phyloP scores from a whole-genome alignment of 2,329 filamentous ascomycete genomes.

The Talaromyces pinophilus region DNA sequence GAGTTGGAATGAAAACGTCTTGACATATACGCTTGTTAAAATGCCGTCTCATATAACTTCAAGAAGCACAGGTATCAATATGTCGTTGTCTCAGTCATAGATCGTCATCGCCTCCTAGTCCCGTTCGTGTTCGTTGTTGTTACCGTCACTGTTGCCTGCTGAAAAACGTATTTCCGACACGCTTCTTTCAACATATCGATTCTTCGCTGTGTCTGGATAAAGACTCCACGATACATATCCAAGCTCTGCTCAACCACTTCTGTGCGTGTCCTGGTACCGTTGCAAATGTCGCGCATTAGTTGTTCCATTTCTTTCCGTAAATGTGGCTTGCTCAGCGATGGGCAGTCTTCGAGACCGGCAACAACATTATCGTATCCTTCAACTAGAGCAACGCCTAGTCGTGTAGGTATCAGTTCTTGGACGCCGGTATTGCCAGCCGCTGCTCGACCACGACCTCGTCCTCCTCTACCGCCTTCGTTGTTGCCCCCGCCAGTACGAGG shows the following conservation, averaged over 20 bases:
- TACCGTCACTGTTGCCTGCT: conserved; percentile 15
- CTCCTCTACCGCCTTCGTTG: conserved; percentile 21
- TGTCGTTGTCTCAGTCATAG: neutral
- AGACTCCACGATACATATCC: conserved; percentile 82
- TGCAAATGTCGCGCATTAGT: conserved; percentile 95
- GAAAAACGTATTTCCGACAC: conserved; percentile 57
- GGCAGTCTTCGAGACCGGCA: conserved; percentile 65
- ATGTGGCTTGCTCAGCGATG: conserved; percentile 89
- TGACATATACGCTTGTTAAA: neutral
- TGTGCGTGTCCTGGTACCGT: conserved; percentile 72
- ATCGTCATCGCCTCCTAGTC: conserved; percentile 6
- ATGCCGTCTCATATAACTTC: neutral
- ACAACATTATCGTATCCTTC: conserved; percentile 94
- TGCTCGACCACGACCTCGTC: conserved; percentile 30
- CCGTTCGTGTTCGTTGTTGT: conserved; percentile 8
- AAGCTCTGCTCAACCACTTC: conserved; percentile 81
- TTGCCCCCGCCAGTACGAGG: conserved; percentile 30
- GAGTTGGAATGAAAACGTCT: neutral
- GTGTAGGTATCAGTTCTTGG: conserved; percentile 89
- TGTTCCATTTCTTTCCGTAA: conserved; percentile 96
- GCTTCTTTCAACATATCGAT: conserved; percentile 64
- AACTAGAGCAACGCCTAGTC: conserved; percentile 85
- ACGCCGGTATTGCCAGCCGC: conserved; percentile 41
- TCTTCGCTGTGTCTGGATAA: conserved; percentile 75
- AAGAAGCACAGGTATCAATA: neutral